Conservation (phyloP, 225 moss, liverwort and hornwort species). For the Marchantia paleacea region DNA sequence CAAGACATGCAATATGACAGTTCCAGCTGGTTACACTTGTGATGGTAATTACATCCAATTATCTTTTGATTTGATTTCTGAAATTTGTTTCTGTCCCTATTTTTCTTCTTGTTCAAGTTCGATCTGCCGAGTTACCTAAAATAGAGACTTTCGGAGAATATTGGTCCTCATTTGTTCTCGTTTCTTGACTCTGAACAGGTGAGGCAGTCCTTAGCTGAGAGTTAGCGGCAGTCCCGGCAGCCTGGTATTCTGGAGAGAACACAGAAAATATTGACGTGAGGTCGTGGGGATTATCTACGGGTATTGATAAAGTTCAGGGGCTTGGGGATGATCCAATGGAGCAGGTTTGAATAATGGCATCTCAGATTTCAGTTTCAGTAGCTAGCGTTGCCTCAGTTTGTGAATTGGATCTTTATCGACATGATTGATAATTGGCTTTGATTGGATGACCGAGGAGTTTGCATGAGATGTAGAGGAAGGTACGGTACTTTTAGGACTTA, state of each 20-base stretch:
- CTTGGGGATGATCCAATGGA: neutral
- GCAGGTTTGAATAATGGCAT: neutral
- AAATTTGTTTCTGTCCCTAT: neutral
- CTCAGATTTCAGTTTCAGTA: neutral
- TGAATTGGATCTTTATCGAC: too few species aligned
- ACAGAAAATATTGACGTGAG: neutral
- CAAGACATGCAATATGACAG: neutral
- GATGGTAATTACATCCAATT: neutral
- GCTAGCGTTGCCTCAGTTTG: neutral
- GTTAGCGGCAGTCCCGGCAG: neutral
- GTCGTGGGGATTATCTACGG: neutral
- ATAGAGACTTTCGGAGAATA: neutral
- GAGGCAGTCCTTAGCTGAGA: neutral
- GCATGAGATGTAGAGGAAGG: too few species aligned
- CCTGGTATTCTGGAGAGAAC: neutral
- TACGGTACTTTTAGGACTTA: too few species aligned
- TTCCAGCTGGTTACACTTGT: conserved; percentile 2
- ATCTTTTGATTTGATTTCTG: neutral
- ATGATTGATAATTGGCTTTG: too few species aligned
- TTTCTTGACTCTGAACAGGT: conserved; percentile 5
- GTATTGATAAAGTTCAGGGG: neutral
- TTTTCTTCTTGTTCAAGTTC: neutral
- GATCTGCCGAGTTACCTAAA: neutral
- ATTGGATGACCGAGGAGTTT: too few species aligned
- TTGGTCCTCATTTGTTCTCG: neutral